Evolutionary conservation across 2,329 filamentous ascomycete species (phyloP), one percentile per base, ranked within the genome.

Genomic region (Elsinoe ampelina): DNA sequence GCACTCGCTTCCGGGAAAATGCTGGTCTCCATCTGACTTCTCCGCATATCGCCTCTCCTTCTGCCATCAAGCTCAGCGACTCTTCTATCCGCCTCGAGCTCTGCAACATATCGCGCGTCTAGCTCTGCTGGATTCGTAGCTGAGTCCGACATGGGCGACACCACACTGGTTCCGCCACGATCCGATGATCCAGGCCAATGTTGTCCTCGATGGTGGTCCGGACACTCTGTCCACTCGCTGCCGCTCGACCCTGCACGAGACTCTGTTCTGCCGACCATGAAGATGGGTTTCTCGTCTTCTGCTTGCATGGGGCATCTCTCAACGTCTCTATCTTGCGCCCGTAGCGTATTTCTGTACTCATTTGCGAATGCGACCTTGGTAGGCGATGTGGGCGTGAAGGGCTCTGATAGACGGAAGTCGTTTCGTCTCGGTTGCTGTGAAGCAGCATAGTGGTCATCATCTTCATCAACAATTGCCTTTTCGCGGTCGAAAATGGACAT

Each of bases 401-500:
- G 45, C 12, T 34, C 26, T 11, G 45, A 50, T 3, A 50, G 30
- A 2, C 45, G 26, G 26, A 15, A 50, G 8, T 34, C 45, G 12
- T 34, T 35, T 13, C 20, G 13, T 11, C 22, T 17, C 15, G 45
- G 45, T 17, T 35, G 3, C 12, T 17, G 26, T 35, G 7, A 3
- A 5, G 45, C 15, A 12, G 13, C 20, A 13, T 45, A 22, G 41
- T 45, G 26, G 10, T 45, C 41, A 26, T 45, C 41, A 26, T 45
- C 41, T n/a, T 45, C 41, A 26, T 45, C 41, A 5, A 50, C 45
- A 13, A 50, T 50, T 19, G 26, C 26, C 45, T 34, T 50, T 35
- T 50, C 45, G 45, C 32, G 30, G 26, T 50, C 45, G 20, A 50
- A 50, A 10, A 50, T 50, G 1, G 45, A 50, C 45, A 50, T 34